Evolutionary conservation across 495 filamentous ascomycete species (phyloP).

Genomic region (Cladorrhinum samala): DNA sequence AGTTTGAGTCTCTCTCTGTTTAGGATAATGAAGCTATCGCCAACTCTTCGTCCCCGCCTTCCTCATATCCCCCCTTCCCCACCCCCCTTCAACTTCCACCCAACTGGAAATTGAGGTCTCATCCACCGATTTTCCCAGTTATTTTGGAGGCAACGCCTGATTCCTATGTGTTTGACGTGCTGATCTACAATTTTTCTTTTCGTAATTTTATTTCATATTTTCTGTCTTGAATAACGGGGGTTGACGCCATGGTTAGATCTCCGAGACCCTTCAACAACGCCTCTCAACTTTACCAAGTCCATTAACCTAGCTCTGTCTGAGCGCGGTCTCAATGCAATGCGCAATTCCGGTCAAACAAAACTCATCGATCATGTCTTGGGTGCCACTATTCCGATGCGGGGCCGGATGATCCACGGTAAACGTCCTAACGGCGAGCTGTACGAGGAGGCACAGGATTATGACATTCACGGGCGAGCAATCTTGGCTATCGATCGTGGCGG

Average conservation of each 20-base stretch:
- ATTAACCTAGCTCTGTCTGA: slow-evolving; percentile 96
- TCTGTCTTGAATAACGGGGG: too few species aligned
- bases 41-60: not conserved
- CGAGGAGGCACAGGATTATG: slow-evolving; percentile 80
- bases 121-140: too few species aligned
- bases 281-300: slow-evolving; percentile 93
- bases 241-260: slow-evolving; percentile 65
- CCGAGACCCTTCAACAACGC: slow-evolving; percentile 72
- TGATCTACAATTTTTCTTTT: too few species aligned
- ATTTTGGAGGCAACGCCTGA: too few species aligned
- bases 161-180: too few species aligned
- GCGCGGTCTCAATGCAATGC: slow-evolving; percentile 85
- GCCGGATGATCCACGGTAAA: slow-evolving; percentile 92
- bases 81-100: not conserved
- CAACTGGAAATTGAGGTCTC: too few species aligned
- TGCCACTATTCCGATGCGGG: slow-evolving; percentile 85
- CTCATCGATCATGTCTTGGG: slow-evolving; percentile 67
- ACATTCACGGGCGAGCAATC: slow-evolving; percentile 65
- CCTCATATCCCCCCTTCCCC: not conserved
- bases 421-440: slow-evolving; percentile 58
- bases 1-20: slow-evolving; percentile 28
- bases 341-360: slow-evolving; percentile 52
- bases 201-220: too few species aligned
- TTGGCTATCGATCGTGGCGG: slow-evolving; percentile 62
- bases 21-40: not conserved